These are phyloP conservation scores for Malassezia nana DNA, from an alignment of 1,284 basidiomycete species.

Conservation along the genomic window DNA sequence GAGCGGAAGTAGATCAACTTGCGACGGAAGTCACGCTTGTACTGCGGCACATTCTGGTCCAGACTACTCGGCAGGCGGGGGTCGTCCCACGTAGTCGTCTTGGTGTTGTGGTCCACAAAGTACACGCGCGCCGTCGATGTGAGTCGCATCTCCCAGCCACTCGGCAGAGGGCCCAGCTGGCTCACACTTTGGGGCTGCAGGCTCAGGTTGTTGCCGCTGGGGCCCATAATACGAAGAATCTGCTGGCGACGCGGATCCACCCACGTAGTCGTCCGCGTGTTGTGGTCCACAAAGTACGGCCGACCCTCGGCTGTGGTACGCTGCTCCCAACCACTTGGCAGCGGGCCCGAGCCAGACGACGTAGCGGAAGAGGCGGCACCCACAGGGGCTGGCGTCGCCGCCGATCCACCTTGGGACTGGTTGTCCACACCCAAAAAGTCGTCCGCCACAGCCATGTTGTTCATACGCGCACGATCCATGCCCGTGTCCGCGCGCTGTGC, in stretches of 20 bases:
- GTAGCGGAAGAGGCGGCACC: slow-evolving; percentile 51
- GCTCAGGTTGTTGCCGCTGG: slow-evolving; percentile 66
- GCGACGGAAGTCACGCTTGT: slow-evolving; percentile 95
- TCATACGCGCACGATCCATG: slow-evolving; percentile 41
- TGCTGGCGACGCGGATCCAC: slow-evolving; percentile 87
- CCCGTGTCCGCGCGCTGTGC: slow-evolving; percentile 33
- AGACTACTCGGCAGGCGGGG: slow-evolving; percentile 68
- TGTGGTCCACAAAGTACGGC: slow-evolving; percentile 87
- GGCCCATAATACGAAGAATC: slow-evolving; percentile 73
- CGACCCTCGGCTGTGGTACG: slow-evolving; percentile 92
- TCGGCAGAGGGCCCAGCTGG: slow-evolving; percentile 86
- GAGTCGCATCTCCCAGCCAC: slow-evolving; percentile 94
- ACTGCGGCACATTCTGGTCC: slow-evolving; percentile 92
- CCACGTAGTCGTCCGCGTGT: slow-evolving; percentile 94
- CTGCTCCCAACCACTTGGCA: slow-evolving; percentile 97
- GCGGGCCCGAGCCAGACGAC: slow-evolving; percentile 66
- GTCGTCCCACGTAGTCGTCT: slow-evolving; percentile 94
- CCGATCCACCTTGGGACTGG: slow-evolving; percentile 16
- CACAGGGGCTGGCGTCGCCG: slow-evolving; percentile 21
- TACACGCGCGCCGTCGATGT: slow-evolving; percentile 86
- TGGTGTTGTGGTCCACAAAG: slow-evolving; percentile 89
- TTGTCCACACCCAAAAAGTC: slow-evolving; percentile 45
- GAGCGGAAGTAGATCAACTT: slow-evolving; percentile 99
- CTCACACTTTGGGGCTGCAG: slow-evolving; percentile 70
- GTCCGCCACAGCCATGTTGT: slow-evolving; percentile 44